Base-by-base conservation (phyloP, 495 filamentous ascomycete genomes). In the Tuber borchii region DNA sequence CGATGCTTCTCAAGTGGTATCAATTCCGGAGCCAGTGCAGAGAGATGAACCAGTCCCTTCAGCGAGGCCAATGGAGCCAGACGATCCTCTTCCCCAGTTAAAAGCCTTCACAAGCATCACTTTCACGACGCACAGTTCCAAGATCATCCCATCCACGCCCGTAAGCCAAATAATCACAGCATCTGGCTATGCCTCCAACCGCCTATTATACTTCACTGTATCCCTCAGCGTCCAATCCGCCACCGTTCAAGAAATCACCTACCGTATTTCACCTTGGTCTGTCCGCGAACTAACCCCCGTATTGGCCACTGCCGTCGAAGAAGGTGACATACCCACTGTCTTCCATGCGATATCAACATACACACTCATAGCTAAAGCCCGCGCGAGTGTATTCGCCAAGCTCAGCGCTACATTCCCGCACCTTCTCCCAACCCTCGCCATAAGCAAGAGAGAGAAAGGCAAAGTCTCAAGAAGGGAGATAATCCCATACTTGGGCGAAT, bases 271-370 rank as follows among this genome's bases (percentile, higher is more conserved):
- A 19, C 56, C 75, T n/a, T 82, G 80, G 80, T 71, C 80, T 0
- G 76, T 71, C 1, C 70, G 68, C 14, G 80, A 82, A 40, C 79
- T 82, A 14, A n/a, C 17, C 2, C 20, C 37, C 34, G 19, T 80
- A 0, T 72, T 82, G 5, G 39, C 46, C 22, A 1, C 10, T 2
- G 80, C 79, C 4, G 71, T 68, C 4, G 34, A 70, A 4, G 43
- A 69, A 19, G 71, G 80, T 6, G 46, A 81, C 34, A 71, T 80
- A 19, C 51, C 69, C 31, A 74, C 71, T 6, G 26, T 76, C 40
- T 74, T 82, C n/a, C 81, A 77, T n/a, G 79, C 80, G 9, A 40
- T 82, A 22, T 79, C 73, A 2, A 71, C 73, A 39, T 82, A 82
- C 71, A 79, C 76, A 19, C 31, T 44, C 6, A 69, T 82, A 22